These are phyloP conservation scores for Dioszegia hungarica DNA, from an alignment of 768 basidiomycete species.

Conservation along the genomic window DNA sequence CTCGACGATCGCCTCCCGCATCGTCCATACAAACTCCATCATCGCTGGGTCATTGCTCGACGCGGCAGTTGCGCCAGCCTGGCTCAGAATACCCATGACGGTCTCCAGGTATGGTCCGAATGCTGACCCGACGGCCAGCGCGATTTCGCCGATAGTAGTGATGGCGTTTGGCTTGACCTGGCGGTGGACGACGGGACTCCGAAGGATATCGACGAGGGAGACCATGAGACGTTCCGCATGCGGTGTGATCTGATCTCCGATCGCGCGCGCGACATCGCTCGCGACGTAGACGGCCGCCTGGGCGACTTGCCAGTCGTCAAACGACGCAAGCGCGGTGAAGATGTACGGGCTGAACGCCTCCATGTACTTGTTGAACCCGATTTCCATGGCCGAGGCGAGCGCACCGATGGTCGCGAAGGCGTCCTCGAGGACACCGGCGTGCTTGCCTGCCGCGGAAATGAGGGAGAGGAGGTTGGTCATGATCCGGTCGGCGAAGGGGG, in stretches of 20 bases:
- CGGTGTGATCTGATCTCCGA: conserved; percentile 74
- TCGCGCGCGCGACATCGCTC: conserved; percentile 90
- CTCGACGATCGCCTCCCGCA: conserved; percentile 93
- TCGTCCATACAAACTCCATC: conserved; percentile 80
- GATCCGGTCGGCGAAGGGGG: conserved; percentile 84
- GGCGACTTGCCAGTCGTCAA: conserved; percentile 93
- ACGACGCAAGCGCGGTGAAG: conserved; percentile 79
- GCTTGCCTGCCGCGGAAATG: conserved; percentile 80
- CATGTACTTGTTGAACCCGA: conserved; percentile 36
- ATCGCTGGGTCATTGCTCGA: conserved; percentile 60
- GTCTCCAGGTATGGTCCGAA: conserved; percentile 88
- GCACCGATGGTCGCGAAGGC: conserved; percentile 91
- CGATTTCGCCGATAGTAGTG: conserved; percentile 93
- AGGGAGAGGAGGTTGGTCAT: conserved; percentile 87
- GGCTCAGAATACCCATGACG: conserved; percentile 82
- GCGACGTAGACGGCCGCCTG: conserved; percentile 93
- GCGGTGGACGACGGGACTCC: conserved; percentile 81
- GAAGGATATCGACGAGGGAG: conserved; percentile 81
- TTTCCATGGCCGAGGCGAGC: conserved; percentile 51
- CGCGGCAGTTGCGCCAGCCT: conserved; percentile 81
- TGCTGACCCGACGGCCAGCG: conserved; percentile 75
- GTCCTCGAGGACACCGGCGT: conserved; percentile 91
- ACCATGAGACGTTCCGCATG: conserved; percentile 88
- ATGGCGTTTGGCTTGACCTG: conserved; percentile 96
- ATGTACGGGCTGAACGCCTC: conserved; percentile 54